Percentiles rank a stretch among this genome's conserved stretches.
phyloP scores from a whole-genome alignment of 2,329 filamentous ascomycete genomes.

The Alternaria ethzedia region DNA sequence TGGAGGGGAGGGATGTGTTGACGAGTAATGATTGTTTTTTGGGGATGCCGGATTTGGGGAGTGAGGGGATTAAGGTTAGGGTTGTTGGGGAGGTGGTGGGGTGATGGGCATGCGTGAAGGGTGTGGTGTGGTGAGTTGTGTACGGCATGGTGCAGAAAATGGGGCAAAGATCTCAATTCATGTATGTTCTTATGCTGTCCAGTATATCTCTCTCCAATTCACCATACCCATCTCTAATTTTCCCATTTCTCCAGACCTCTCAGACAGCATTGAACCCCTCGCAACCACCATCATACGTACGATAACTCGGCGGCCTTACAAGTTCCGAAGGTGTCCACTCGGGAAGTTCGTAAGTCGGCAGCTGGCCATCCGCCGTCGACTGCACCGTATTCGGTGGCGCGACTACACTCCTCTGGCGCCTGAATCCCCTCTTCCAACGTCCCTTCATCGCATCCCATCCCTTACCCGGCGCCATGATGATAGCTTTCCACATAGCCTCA shows the following conservation, averaged over 20 bases:
- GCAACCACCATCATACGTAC: background rate
- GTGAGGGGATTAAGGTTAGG: slow-evolving; percentile 12
- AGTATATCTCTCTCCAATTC: too few relatives aligned
- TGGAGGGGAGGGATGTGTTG: slow-evolving; percentile 16
- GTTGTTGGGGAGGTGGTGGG: background rate
- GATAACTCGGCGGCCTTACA: background rate
- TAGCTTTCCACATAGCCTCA: background rate
- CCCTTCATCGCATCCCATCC: background rate
- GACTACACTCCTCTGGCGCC: background rate
- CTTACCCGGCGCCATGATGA: background rate
- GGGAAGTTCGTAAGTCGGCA: background rate
- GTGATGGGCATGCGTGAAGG: background rate
- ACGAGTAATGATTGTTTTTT: slow-evolving; percentile 21
- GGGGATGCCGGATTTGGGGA: slow-evolving; percentile 17
- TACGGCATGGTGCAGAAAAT: too few relatives aligned
- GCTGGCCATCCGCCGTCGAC: background rate
- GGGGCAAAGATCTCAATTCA: too few relatives aligned
- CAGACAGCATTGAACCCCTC: background rate
- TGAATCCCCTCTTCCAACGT: background rate
- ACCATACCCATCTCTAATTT: too few relatives aligned
- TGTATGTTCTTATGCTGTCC: too few relatives aligned
- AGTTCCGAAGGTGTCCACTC: background rate
- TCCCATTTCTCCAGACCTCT: too few relatives aligned
- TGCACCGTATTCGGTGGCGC: background rate
- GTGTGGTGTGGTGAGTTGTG: too few relatives aligned